Evolutionary conservation across 768 basidiomycete species (phyloP).

Genomic region (Hypholoma sublateritium): DNA sequence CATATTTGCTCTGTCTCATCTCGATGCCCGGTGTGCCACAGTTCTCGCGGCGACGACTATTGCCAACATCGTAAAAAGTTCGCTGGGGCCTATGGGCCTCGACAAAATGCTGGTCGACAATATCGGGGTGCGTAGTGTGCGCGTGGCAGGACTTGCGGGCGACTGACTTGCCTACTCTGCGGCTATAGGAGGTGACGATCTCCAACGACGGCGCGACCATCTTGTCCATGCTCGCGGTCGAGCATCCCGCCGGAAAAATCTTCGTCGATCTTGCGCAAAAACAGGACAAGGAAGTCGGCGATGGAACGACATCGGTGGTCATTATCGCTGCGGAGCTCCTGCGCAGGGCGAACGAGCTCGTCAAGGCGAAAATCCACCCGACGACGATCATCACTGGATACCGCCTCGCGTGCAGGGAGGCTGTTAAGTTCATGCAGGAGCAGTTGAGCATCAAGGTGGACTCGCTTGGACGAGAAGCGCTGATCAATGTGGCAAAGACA

Average conservation of each 20-base stretch:
- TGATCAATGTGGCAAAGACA: constrained; percentile 97
- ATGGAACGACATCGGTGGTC: constrained; percentile 98
- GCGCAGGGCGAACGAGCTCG: constrained; percentile 94
- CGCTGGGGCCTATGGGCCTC: constrained; percentile 89
- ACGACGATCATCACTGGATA: constrained; percentile 99
- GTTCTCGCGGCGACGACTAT: constrained; percentile 95
- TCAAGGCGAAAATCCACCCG: constrained; percentile 97
- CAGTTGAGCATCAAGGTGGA: constrained; percentile 96
- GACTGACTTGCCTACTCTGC: constrained; percentile 7
- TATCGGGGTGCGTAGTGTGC: constrained; percentile 71
- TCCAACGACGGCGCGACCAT: constrained; percentile 99
- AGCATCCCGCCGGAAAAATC: constrained; percentile 96
- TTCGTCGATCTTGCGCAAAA: constrained; percentile 99
- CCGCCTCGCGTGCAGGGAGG: constrained; percentile 93
- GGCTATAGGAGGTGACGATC: constrained; percentile 91
- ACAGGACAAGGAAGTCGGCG: constrained; percentile 99
- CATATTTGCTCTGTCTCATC: constrained; percentile 10
- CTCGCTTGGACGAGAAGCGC: constrained; percentile 82
- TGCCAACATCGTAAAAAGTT: constrained; percentile 97
- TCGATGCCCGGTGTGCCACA: constrained; percentile 31
- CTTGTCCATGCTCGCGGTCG: constrained; percentile 87
- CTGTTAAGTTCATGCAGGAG: constrained; percentile 97
- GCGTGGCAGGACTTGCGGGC: neutral
- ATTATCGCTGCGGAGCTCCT: constrained; percentile 97
- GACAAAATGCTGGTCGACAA: constrained; percentile 99